Evolutionary conservation across 1,284 basidiomycete species (phyloP).

Genomic region (Tylopilus orsonianus): DNA sequence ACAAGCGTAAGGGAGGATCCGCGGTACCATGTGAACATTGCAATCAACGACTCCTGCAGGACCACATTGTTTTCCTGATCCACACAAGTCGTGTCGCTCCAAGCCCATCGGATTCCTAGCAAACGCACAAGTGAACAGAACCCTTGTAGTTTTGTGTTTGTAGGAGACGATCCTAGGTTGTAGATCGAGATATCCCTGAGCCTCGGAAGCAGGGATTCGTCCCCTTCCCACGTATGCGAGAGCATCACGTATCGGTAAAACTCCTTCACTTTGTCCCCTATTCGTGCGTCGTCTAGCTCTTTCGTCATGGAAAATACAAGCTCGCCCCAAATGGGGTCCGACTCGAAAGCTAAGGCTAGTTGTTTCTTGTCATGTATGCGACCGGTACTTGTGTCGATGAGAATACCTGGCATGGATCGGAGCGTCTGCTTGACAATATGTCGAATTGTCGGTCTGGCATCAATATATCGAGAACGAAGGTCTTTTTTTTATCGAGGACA

Average conservation of each 20-base stretch:
- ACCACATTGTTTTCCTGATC: constrained; percentile 3
- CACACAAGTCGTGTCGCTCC: constrained; percentile 6
- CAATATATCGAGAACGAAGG: no score
- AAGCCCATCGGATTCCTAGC: no score
- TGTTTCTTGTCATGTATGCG: background rate
- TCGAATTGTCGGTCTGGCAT: no score
- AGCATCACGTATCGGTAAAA: constrained; percentile 6
- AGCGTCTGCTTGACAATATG: no score
- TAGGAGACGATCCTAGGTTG: background rate
- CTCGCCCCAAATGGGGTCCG: background rate
- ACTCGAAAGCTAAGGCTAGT: no score
- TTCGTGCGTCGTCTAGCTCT: background rate
- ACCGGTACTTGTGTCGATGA: constrained; percentile 4
- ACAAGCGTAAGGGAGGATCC: no score
- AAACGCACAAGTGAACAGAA: constrained; percentile 2
- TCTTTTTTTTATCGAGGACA: no score
- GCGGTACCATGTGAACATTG: no score
- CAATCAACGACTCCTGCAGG: constrained; percentile 6
- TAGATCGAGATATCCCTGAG: constrained; percentile 5
- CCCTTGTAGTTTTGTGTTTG: constrained; percentile 4
- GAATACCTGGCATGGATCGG: no score
- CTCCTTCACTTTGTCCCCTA: background rate
- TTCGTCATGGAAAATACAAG: background rate
- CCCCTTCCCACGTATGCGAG: constrained; percentile 1
- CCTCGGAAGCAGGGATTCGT: constrained; percentile 2